Base-by-base conservation (phyloP, 1,284 basidiomycete genomes). In the Ceratobasidium sp. region DNA sequence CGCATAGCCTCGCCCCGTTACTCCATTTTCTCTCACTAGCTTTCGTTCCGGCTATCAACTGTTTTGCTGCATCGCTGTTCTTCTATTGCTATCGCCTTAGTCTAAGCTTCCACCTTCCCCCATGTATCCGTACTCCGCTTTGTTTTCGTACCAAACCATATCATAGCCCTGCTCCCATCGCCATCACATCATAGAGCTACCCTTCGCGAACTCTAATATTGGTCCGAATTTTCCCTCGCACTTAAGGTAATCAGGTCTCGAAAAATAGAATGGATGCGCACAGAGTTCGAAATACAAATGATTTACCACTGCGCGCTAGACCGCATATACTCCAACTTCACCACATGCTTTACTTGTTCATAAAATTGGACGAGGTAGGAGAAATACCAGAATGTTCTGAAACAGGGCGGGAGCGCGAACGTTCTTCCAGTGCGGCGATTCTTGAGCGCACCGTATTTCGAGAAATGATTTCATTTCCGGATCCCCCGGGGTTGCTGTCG, bases 341-440 rank as follows among this genome's bases (percentile, higher is more conserved):
- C 5, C 14, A 6, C 27, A 48, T 47, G 44, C 5, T 44, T 44
- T 48, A 63, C 27, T 63, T 71, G 41, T 24, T 27, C 27, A 71
- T 14, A 47, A 57, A 48, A 19, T 22, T 47, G 24, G 47, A 60
- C 29, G 44, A 27, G 3, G 24, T 19, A 33, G 67, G 33, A 17
- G 54, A 60, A 27, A 29, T 45, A 24, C 33, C 59, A 47, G 67
- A 71, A 33, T 71, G 50, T 2, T 56, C 15, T 3, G 67, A 71
- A 24, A 60, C 22, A 7, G 67, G 67, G 15, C 54, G 67, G 44
- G 54, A 48, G 29, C 67, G 56, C n/a, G 67, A 71, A n/a, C 67
- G 67, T 36, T 71, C 67, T 36, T 71, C 67, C 24, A 71, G 44
- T 11, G 56, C 67, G 17, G 67, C 67, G 27, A 71, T 60, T 45